A percentile compares a stretch with the other conserved stretches of the same genome.
These are phyloP conservation scores for Globisporangium cystogenes DNA, from an alignment of 352 stramenopile species.

Conservation along the genomic window DNA sequence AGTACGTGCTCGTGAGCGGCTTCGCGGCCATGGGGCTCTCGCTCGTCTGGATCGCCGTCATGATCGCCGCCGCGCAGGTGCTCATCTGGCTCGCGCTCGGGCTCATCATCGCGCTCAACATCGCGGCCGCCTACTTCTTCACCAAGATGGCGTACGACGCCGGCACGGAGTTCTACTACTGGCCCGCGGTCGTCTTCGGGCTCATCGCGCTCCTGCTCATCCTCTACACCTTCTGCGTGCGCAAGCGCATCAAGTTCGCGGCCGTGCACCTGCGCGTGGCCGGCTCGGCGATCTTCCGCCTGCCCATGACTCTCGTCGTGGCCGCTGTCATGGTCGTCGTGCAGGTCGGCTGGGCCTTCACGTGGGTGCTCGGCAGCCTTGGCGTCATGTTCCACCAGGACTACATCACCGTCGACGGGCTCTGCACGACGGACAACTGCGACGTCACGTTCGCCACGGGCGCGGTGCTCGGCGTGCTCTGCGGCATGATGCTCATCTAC, in stretches of 20 bases:
- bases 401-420: constrained; percentile 45
- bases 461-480: constrained; percentile 63
- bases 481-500: constrained; percentile 90
- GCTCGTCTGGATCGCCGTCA: constrained; percentile 69
- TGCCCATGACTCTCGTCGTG: constrained; percentile 79
- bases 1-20: constrained; percentile 44
- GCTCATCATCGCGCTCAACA: constrained; percentile 43
- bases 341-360: constrained; percentile 80
- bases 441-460: constrained; percentile 37
- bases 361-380: constrained; percentile 82
- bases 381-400: constrained; percentile 79
- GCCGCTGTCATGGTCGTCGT: constrained; percentile 81
- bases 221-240: constrained; percentile 62
- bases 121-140: constrained; percentile 52
- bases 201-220: constrained; percentile 40
- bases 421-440: constrained; percentile 45
- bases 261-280: constrained; percentile 88
- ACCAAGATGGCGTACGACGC: constrained; percentile 65
- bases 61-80: constrained; percentile 41
- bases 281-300: constrained; percentile 76
- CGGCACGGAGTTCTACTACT: constrained; percentile 56
- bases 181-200: constrained; percentile 51
- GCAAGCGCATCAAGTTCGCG: constrained; percentile 90
- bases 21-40: constrained; percentile 56
- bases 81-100: constrained; percentile 52